Base-by-base conservation (phyloP, 2,329 filamentous ascomycete species). In the Claviceps pazoutovae region DNA sequence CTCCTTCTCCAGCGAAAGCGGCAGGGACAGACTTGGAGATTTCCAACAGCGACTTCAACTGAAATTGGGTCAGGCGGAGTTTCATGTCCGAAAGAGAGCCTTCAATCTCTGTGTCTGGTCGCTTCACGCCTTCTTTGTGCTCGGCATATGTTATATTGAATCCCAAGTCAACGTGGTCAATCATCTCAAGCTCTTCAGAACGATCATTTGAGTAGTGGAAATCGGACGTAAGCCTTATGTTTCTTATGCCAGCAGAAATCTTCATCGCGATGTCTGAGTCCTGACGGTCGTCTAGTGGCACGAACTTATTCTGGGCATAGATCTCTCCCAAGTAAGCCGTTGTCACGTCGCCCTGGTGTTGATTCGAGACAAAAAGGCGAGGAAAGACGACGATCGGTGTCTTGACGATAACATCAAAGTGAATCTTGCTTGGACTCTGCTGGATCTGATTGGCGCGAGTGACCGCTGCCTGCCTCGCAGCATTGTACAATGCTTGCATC, bases 401-500 rank as follows among this genome's bases (percentile, higher is more conserved):
- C 63, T 88, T 95, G 62, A 98, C 80, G 19, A 94, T 76, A 19
- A 98, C 80, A 61, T 98, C 93, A 53, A 96, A 96, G 64, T 94
- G 90, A 72, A 97, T 87, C 56, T 88, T 88, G 61, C 83, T 88
- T 0, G 87, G 86, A 62, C 83, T 90, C 62, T 97, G 85, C 62
- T 97, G 93, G 5, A 98, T 80, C 62, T 96, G 90, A 53, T 80
- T 95, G 9, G 93, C 94, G 66, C 96, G 90, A 55, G 87, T 91
- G 41, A 93, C 88, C 2, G 94, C 93, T 41, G 91, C 94, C 67
- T 95, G 88, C 37, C 94, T 82, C 13, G 94, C 93, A 43, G 93
- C 91, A 63, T 99, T 98, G 73, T 95, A 98, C 50, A 98, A 86
- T 21, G 93, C 91, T 68, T 98, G 93, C 93, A 99, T 99, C 69